Conservation (phyloP, 345 rosid species). For the Populus ilicifolia region DNA sequence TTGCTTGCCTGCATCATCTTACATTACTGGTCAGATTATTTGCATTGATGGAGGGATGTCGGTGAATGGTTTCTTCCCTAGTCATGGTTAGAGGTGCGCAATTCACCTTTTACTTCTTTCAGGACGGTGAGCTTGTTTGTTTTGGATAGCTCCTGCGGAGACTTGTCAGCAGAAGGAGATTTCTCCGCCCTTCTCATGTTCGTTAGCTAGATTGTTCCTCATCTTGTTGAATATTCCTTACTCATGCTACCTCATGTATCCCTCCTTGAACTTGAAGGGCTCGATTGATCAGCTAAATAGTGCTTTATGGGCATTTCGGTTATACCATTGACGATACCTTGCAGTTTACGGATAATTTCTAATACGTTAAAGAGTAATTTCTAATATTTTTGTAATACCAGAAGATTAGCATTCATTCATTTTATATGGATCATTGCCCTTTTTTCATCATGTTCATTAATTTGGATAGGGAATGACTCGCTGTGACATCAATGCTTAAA, state of each 20-base stretch:
- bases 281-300: no score
- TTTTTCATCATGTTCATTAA: no score
- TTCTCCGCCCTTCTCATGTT: background rate
- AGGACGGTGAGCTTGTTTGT: background rate
- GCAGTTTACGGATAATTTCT: no score
- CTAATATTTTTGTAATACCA: no score
- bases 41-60: conserved; percentile 67
- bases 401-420: no score
- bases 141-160: background rate
- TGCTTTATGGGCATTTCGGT: no score
- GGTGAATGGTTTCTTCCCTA: conserved; percentile 57
- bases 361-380: no score
- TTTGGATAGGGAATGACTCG: no score
- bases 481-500: no score
- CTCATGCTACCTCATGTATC: background rate
- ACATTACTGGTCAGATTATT: conserved; percentile 69
- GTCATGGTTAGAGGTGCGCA: conserved; percentile 29
- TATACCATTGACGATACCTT: no score
- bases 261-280: background rate
- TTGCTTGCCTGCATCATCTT: conserved; percentile 73
- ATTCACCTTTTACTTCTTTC: background rate
- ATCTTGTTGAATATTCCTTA: background rate
- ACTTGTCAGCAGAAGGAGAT: background rate
- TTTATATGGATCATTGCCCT: no score
- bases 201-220: background rate